These are phyloP conservation scores for Dendrocalamus latiflorus DNA, from an alignment of 202 grass and related monocot species.

Conservation along the genomic window DNA sequence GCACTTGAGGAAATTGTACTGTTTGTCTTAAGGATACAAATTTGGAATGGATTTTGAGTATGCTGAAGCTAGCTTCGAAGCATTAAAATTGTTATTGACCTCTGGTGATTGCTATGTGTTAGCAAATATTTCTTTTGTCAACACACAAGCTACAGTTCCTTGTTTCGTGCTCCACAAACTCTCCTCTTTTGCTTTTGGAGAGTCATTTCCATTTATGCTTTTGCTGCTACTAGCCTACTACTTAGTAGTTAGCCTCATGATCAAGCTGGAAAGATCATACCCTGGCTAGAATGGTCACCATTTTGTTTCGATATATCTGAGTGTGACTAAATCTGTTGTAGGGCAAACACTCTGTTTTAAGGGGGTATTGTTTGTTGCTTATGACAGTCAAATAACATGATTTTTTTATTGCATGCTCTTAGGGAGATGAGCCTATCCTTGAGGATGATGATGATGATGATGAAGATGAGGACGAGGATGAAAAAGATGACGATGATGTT, in stretches of 20 bases:
- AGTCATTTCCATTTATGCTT: neutral
- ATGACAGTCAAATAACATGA: neutral
- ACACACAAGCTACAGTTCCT: neutral
- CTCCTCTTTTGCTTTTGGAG: neutral
- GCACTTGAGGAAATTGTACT: neutral
- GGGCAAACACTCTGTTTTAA: neutral
- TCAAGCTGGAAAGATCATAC: neutral
- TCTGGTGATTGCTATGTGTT: neutral
- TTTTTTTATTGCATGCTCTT: neutral
- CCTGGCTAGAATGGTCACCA: neutral
- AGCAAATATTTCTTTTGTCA: neutral
- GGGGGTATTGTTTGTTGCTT: neutral
- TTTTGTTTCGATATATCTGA: neutral
- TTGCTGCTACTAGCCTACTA: neutral
- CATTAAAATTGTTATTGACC: neutral
- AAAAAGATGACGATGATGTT: slow-evolving; percentile 53
- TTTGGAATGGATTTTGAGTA: neutral
- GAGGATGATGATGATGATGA: slow-evolving; percentile 64
- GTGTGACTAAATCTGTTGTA: neutral
- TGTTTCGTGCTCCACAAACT: neutral
- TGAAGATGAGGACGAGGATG: slow-evolving; percentile 55
- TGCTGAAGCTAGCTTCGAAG: neutral
- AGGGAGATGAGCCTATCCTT: slow-evolving; percentile 58
- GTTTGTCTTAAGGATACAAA: neutral
- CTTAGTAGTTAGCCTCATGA: neutral